These are phyloP conservation scores for Daldinia eschscholtzii DNA, from an alignment of 2,329 filamentous ascomycete genomes.

Conservation along the genomic window DNA sequence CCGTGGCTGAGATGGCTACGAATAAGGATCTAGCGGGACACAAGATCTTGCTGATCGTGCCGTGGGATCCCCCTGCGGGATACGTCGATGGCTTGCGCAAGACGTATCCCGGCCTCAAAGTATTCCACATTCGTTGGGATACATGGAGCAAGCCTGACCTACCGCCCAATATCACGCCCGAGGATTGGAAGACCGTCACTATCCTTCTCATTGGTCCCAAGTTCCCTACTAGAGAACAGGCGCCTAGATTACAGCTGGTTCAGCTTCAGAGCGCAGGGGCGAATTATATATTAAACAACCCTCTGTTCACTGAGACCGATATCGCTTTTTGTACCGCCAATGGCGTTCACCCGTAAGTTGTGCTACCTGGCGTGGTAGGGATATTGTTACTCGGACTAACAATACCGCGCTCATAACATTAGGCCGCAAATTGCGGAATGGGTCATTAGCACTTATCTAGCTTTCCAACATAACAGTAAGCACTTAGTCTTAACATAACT, in stretches of 20 bases:
- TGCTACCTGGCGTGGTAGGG: too few species aligned
- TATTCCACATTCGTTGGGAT: slow-evolving; percentile 54
- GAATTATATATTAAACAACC: slow-evolving; percentile 61
- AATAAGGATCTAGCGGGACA: slow-evolving; percentile 59
- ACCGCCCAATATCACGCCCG: slow-evolving; percentile 49
- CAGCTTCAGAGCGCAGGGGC: slow-evolving; percentile 68
- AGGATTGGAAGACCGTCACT: slow-evolving; percentile 63
- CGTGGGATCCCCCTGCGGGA: slow-evolving; percentile 50
- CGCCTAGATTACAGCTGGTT: slow-evolving; percentile 64
- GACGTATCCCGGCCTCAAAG: slow-evolving; percentile 60
- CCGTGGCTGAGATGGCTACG: slow-evolving; percentile 22
- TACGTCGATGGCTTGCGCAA: slow-evolving; percentile 55
- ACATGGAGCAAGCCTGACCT: slow-evolving; percentile 45
- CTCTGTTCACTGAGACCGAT: slow-evolving; percentile 64
- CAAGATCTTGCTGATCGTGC: slow-evolving; percentile 60
- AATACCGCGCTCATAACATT: background rate
- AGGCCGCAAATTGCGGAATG: slow-evolving; percentile 70
- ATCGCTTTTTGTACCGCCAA: slow-evolving; percentile 67
- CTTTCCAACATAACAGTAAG: slow-evolving; percentile 62
- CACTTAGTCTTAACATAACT: slow-evolving; percentile 6
- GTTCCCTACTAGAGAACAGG: slow-evolving; percentile 59
- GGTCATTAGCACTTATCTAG: slow-evolving; percentile 65
- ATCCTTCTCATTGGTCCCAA: slow-evolving; percentile 60
- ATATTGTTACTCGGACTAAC: background rate
- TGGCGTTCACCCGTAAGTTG: slow-evolving; percentile 67